These are phyloP conservation scores for Colletotrichum chrysophilum DNA, from an alignment of 2,329 filamentous ascomycete species.

Conservation along the genomic window DNA sequence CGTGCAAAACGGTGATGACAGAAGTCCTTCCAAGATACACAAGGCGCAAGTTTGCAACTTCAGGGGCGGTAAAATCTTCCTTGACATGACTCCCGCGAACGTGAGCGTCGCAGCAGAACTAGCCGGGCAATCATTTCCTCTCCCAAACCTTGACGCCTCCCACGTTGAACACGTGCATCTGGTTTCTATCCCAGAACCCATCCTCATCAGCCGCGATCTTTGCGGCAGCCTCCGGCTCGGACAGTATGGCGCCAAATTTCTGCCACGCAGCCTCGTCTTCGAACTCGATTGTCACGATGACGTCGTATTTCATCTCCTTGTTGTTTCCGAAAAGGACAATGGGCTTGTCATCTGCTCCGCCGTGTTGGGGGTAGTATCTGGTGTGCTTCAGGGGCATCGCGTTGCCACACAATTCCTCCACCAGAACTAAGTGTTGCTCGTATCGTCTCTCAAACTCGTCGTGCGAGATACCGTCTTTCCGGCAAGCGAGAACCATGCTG, in stretches of 20 bases:
- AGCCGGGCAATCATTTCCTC: not conserved
- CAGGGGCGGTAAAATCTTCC: not conserved
- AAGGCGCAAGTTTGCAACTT: not conserved
- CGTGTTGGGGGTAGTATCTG: not conserved
- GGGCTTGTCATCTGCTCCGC: not conserved
- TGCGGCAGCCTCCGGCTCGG: not conserved
- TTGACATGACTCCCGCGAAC: not conserved
- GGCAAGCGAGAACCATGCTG: not conserved
- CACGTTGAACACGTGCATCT: not conserved
- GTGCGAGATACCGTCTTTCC: slow-evolving; percentile 1
- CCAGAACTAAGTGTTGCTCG: slow-evolving; percentile 5
- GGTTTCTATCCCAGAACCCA: slow-evolving; percentile 11
- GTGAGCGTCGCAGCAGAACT: not conserved
- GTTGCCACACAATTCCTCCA: not conserved
- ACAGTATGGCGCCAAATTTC: not conserved
- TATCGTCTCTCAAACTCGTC: slow-evolving; percentile 9
- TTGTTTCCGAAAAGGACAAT: not conserved
- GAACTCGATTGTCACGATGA: not conserved
- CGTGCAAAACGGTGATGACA: not conserved
- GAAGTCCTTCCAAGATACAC: not conserved
- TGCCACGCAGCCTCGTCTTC: not conserved
- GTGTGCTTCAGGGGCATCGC: slow-evolving; percentile 7
- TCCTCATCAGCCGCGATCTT: not conserved
- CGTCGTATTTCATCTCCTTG: slow-evolving; percentile 4
- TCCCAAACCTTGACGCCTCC: not conserved